A percentile compares a stretch with the other conserved stretches of the same genome.
These are phyloP conservation scores for Pichia sp. DNA, from an alignment of 1,139 yeast genomes.

Conservation along the genomic window DNA sequence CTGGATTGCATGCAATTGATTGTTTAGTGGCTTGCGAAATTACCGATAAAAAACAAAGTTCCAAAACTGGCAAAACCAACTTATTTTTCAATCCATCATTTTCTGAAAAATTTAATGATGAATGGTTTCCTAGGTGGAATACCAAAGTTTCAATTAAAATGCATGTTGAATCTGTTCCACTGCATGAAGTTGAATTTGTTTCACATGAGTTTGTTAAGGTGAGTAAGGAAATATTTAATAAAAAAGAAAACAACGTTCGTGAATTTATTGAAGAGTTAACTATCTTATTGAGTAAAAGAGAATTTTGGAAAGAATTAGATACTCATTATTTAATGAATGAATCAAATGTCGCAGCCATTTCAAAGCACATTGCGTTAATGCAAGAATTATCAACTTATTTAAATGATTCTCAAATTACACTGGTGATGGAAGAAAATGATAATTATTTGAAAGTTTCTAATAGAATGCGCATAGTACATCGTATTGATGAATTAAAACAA, in stretches of 20 bases:
- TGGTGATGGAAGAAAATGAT: conserved; percentile 37
- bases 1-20: conserved; percentile 1
- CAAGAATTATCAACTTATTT: conserved; percentile 26
- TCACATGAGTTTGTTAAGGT: conserved; percentile 40
- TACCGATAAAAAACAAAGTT: not conserved
- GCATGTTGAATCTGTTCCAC: conserved; percentile 38
- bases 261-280: not conserved
- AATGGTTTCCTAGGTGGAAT: conserved; percentile 29
- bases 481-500: conserved; percentile 52
- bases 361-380: conserved; percentile 12
- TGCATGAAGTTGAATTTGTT: conserved; percentile 45
- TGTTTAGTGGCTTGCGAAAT: conserved; percentile 6
- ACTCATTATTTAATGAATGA: conserved; percentile 43
- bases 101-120: conserved; percentile 19
- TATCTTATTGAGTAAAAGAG: conserved; percentile 28
- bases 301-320: conserved; percentile 39
- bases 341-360: conserved; percentile 45
- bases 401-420: conserved; percentile 25
- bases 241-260: not conserved
- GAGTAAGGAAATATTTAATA: conserved; percentile 14
- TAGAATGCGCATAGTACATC: conserved; percentile 40
- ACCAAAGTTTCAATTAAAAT: conserved; percentile 24
- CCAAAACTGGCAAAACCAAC: conserved; percentile 1
- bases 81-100: conserved; percentile 24
- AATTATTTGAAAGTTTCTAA: conserved; percentile 46